Evolutionary conservation across 2,329 filamentous ascomycete genomes (phyloP), one percentile per base, ranked within the genome.

Genomic region (Exutisphaerella laricina): DNA sequence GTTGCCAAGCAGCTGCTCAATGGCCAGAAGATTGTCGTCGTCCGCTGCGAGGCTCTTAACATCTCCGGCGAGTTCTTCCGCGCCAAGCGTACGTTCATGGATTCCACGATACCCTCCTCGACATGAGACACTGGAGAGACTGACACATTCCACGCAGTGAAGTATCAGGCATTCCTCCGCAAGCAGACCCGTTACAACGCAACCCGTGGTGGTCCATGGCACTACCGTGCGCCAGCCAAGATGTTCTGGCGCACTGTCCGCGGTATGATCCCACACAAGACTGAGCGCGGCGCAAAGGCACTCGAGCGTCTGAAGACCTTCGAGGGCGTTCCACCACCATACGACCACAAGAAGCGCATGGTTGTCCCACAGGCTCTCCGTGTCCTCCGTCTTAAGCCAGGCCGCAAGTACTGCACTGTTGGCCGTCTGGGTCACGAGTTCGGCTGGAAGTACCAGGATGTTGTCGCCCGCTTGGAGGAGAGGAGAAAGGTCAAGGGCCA

Each of bases 11-110:
- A 97, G 80, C 84, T 97, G 68, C 86, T 97, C 65, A 94, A 84
- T 75, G 90, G 90, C 71, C 90, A 97, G 80, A 97, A 97, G 85
- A 94, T 98, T 71, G 90, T 97, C 67, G 79, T 98, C 64, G 92
- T 98, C 71, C 88, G 92, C 80, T 94, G 86, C 77, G 92, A 98
- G 79, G 88, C 88, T 66, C 83, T 98, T 73, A 98, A 98, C 84
- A 98, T 98, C 82, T 98, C 92, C 63, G 92, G 92, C 78, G 92
- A 97, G 80, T 98, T 98, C 87, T 98, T 98, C 86, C 88, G 92
- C 74, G 84, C 90, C 63, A 98, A 98, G 85, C 85, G 92, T 98
- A 95, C 75, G 90, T 95, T 67, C 56, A 46, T 35, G 46, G 48
- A 50, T 31, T 43, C 23, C 36, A 41, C 32, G 43, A 17, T 14